Evolutionary conservation across 768 basidiomycete species (phyloP).

Genomic region (Boletus pseudo-olivaceus): DNA sequence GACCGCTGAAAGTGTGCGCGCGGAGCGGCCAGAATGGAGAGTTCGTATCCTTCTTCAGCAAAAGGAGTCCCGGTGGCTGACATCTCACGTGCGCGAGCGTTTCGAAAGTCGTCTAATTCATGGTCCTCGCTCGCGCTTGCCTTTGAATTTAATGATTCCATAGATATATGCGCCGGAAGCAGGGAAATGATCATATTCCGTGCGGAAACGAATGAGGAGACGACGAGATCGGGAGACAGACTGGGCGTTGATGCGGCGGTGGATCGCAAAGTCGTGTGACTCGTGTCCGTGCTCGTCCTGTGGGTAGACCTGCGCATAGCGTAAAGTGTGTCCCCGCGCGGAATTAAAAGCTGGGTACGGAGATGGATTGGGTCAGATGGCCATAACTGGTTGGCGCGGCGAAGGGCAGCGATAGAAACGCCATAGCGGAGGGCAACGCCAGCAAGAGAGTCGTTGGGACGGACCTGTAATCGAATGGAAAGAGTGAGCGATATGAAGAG

Average conservation of each 20-base stretch:
- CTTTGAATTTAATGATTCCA: slow-evolving; percentile 30
- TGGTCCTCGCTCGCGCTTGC: slow-evolving; percentile 28
- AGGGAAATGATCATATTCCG: slow-evolving; percentile 22
- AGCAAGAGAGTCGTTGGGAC: slow-evolving; percentile 73
- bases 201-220: slow-evolving; percentile 18
- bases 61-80: background rate
- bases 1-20: background rate
- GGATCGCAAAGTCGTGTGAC: background rate
- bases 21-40: slow-evolving; percentile 9
- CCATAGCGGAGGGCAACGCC: slow-evolving; percentile 90
- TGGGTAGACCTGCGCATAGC: slow-evolving; percentile 1
- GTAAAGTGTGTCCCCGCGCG: slow-evolving; percentile 29
- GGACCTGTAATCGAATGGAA: slow-evolving; percentile 45
- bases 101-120: slow-evolving; percentile 22
- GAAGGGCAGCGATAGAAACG: slow-evolving; percentile 75
- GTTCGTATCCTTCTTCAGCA: slow-evolving; percentile 11
- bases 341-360: slow-evolving; percentile 78
- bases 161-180: slow-evolving; percentile 27
- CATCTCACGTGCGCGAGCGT: background rate
- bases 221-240: slow-evolving; percentile 5
- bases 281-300: background rate
- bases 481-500: background rate
- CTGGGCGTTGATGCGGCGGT: background rate
- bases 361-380: slow-evolving; percentile 88
- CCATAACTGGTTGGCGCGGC: slow-evolving; percentile 92